Evolutionary conservation across 371 early-diverging fungal genomes (phyloP), one percentile per base, ranked within the genome.

Genomic region (Hamiltosporidium magnivora): DNA sequence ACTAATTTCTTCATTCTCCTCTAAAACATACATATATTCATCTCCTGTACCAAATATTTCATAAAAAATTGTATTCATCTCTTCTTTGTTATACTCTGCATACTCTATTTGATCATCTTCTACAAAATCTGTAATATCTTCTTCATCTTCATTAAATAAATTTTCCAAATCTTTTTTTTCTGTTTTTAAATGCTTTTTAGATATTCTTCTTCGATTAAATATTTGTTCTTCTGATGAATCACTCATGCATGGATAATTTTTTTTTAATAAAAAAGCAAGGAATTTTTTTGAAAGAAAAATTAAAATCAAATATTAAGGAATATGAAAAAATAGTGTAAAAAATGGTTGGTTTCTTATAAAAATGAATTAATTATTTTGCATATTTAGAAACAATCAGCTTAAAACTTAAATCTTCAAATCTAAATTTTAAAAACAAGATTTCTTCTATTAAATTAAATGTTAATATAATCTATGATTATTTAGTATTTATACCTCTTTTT

Each of bases 21-120:
- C 66, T 43, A 73, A 71, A 63, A 75, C 61, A 44, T 75, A 71
- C 40, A 44, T 44, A 55, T 75, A 75, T 60, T 75, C 75, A 2
- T 64, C 49, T 44, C 75, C 71, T 38, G 64, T 69, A 0, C 75
- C 75, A 67, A 75, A 75, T 39, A 75, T 66, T 39, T 71, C 75
- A 44, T 68, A 60, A 8, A 12, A 58, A 25, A 25, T 25, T 25
- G 25, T 25, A 25, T 25, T 25, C 25, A 25, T 25, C 25, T 25
- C 25, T 25, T 25, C 25, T 25, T 25, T 25, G 25, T 25, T 0
- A 25, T 25, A 25, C 36, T 71, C 61, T 12, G 38, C 66, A 6
- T 60, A 58, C 1, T 61, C 67, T 8, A 14, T 56, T 2, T 58
- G 56, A 66, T 64, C 58, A 11, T 59, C 59, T 0, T 40, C 42